Conservation (phyloP, 2,329 filamentous ascomycete genomes). For the Thielaviopsis punctulata region DNA sequence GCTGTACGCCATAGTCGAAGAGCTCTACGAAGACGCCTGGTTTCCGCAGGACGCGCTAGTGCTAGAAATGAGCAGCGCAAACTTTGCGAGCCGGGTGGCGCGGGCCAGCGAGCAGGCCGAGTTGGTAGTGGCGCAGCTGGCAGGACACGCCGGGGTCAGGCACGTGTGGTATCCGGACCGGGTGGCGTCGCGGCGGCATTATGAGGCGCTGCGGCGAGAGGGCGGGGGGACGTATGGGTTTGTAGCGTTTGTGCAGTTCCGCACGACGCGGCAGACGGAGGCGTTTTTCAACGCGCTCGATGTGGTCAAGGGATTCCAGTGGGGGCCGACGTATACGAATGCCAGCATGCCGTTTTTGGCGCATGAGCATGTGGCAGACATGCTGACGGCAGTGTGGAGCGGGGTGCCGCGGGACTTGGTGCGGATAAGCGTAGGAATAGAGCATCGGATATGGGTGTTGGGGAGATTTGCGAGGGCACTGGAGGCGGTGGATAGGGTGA, state of each 20-base stretch:
- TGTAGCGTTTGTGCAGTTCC: constrained; percentile 27
- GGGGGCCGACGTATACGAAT: constrained; percentile 31
- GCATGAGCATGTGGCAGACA: neutral
- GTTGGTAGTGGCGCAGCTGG: constrained; percentile 16
- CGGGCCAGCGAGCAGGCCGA: constrained; percentile 16
- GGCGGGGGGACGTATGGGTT: neutral
- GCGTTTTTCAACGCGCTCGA: constrained; percentile 32
- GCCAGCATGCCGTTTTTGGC: constrained; percentile 16
- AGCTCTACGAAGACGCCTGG: constrained; percentile 12
- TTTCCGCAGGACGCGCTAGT: constrained; percentile 16
- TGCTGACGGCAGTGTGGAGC: neutral
- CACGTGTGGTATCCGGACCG: neutral
- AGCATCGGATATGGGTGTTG: neutral
- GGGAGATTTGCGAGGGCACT: neutral
- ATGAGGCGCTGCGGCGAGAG: neutral
- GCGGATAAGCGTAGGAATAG: neutral
- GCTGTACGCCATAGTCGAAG: constrained; percentile 19
- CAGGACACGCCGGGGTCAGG: neutral
- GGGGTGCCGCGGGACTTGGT: neutral
- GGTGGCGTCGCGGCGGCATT: neutral
- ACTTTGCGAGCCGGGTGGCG: constrained; percentile 21
- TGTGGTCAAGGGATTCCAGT: constrained; percentile 31
- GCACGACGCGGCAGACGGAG: constrained; percentile 21
- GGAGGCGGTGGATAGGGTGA: neutral
- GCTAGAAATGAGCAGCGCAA: constrained; percentile 24